Conservation (phyloP, 2,329 filamentous ascomycete genomes). For the Aspergillus fumigatiaffinis region DNA sequence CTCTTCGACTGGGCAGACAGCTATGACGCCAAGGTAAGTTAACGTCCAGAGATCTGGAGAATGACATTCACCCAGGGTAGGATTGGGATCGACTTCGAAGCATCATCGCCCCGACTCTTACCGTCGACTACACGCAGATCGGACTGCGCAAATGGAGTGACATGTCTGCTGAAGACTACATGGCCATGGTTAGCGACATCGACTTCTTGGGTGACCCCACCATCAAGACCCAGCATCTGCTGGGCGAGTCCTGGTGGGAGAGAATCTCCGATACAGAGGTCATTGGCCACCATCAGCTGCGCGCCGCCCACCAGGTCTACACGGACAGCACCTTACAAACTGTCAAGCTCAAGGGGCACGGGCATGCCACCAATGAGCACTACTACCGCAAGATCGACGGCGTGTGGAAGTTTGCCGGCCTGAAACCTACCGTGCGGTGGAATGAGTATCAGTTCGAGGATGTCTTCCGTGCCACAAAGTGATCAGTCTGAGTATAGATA, state of each 20-base stretch:
- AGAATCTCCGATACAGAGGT: slow-evolving; percentile 56
- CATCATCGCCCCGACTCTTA: slow-evolving; percentile 41
- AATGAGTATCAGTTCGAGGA: slow-evolving; percentile 34
- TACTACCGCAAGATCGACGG: slow-evolving; percentile 57
- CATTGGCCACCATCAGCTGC: slow-evolving; percentile 58
- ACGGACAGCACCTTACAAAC: slow-evolving; percentile 46
- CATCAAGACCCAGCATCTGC: slow-evolving; percentile 63
- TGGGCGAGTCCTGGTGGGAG: slow-evolving; percentile 58
- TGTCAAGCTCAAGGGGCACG: slow-evolving; percentile 58
- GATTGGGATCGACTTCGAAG: slow-evolving; percentile 39
- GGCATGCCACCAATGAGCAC: slow-evolving; percentile 55
- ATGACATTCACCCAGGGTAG: slow-evolving; percentile 13
- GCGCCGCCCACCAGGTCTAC: slow-evolving; percentile 61
- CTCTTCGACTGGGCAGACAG: slow-evolving; percentile 45
- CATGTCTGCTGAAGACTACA: slow-evolving; percentile 60
- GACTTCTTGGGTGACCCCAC: slow-evolving; percentile 59
- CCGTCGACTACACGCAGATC: slow-evolving; percentile 65
- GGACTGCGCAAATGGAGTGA: slow-evolving; percentile 58
- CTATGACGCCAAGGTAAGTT: slow-evolving; percentile 40
- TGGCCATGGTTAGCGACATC: slow-evolving; percentile 55
- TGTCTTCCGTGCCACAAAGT: neutral
- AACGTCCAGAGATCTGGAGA: neutral
- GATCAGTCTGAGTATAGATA: neutral
- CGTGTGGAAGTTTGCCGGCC: slow-evolving; percentile 60
- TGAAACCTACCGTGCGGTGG: slow-evolving; percentile 55